These are phyloP conservation scores for Entophlyctis luteolus DNA, from an alignment of 192 early-diverging fungal genomes.

Conservation along the genomic window DNA sequence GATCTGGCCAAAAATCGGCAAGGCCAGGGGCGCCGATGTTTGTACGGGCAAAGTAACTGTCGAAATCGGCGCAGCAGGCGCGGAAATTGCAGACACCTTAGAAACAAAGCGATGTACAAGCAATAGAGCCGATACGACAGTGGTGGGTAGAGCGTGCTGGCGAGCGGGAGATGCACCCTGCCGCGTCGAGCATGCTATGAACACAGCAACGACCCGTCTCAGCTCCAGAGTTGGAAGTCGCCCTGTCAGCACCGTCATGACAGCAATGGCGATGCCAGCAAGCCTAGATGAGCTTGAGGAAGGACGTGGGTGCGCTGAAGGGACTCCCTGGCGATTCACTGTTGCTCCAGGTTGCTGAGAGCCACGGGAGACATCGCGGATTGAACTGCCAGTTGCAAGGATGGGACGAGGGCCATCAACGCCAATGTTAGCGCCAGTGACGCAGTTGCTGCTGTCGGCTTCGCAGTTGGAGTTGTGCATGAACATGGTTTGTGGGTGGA, in stretches of 20 bases:
- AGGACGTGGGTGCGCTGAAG: background rate
- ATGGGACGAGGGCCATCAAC: no score
- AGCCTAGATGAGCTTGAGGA: background rate
- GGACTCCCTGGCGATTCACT: background rate
- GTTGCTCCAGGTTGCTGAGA: background rate
- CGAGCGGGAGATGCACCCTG: background rate
- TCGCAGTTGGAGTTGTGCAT: no score
- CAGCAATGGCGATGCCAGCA: background rate
- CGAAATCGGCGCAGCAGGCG: no score
- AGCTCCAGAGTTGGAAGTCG: background rate
- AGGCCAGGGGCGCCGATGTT: no score
- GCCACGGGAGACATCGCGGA: no score
- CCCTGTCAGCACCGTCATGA: background rate
- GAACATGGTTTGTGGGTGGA: no score
- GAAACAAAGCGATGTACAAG: background rate
- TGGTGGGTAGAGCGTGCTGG: background rate
- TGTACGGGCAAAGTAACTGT: no score
- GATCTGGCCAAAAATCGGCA: background rate
- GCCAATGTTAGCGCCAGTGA: background rate
- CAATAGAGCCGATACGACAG: background rate
- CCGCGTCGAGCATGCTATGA: background rate
- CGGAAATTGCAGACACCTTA: background rate
- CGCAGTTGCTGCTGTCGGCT: background rate
- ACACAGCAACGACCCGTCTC: background rate
- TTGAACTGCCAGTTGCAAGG: no score